Base-by-base conservation (phyloP, 2,329 filamentous ascomycete species). In the Botrytis deweyae region DNA sequence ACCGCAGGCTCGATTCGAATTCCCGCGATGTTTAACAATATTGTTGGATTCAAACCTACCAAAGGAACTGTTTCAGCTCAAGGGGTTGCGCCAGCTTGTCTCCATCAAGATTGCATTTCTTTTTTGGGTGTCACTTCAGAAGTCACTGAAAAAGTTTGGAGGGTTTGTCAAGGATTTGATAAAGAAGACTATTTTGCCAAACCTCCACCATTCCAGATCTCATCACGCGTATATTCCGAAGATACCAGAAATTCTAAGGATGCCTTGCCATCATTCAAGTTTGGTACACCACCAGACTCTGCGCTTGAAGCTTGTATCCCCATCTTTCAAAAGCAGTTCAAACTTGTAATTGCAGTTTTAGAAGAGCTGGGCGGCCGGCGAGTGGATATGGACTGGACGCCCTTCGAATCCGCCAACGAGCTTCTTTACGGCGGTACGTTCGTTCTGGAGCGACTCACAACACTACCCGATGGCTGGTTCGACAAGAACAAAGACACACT, bases 351-450 rank as follows among this genome's bases (percentile, higher is more conserved):
- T 2, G 74, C 81, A n/a, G 76, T 77, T 7, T 78, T 87, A 4
- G 79, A 83, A 75, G 76, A 70, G 2, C 79, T 84, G 0, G 86
- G 85, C 25, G 75, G 75, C 4, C 72, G 64, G 64, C 29, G 67
- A 7, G 73, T 77, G 1, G 77, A 82, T 5, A 76, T 85, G 25
- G 81, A 85, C 73, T 87, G 84, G 83, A 74, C 75, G 12, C 81
- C 84, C 7, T 88, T 88, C 76, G 81, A 85, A 64, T 83, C 82
- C 61, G 86, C 85, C 0, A 86, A 84, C 16, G 82, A 85, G 69
- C 81, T 89, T 7, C 81, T 89, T 5, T 89, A 89, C 78, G 84
- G 85, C 58, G 84, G 86, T 7, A 84, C 86, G 0, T 85, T 88
- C 72, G 86, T 89, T 2, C 83, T 84, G 4, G 87, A 89, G 77